Evolutionary conservation across 768 basidiomycete species (phyloP).

Genomic region (Leccinum incarnatum): DNA sequence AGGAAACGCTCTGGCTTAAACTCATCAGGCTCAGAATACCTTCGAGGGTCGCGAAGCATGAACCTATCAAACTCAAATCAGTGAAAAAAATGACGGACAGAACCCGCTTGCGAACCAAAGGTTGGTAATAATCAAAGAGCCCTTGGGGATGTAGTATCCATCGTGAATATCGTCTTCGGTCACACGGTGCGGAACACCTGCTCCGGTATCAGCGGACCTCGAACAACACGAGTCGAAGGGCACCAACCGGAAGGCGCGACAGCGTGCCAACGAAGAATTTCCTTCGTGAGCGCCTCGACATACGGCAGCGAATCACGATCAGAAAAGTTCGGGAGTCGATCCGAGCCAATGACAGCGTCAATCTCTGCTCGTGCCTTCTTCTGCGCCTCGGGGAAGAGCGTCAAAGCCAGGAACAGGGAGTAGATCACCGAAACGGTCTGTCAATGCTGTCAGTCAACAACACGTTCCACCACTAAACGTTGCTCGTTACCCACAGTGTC

Average conservation of each 20-base stretch:
- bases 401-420: constrained; percentile 61
- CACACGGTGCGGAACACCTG: constrained; percentile 45
- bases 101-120: constrained; percentile 13
- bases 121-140: constrained; percentile 27
- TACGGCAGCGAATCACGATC: constrained; percentile 61
- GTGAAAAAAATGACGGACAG: constrained; percentile 3
- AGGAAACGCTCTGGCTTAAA: constrained; percentile 66
- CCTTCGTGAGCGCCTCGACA: constrained; percentile 56
- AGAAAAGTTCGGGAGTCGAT: constrained; percentile 57
- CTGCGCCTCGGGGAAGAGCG: constrained; percentile 52
- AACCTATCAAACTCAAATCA: constrained; percentile 14
- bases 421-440: constrained; percentile 64
- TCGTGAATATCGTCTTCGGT: constrained; percentile 61
- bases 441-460: constrained; percentile 6
- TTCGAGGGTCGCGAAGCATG: constrained; percentile 34
- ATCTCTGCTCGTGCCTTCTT: constrained; percentile 63
- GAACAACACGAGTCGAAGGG: constrained; percentile 17
- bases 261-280: constrained; percentile 47
- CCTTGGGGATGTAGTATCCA: constrained; percentile 60
- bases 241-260: constrained; percentile 39
- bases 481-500: constrained; percentile 33
- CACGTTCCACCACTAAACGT: not conserved
- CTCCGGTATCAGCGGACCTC: constrained; percentile 30
- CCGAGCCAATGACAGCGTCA: constrained; percentile 54
- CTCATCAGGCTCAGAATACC: constrained; percentile 49